Conservation (phyloP, 1,284 basidiomycete genomes). For the Rhodofomes roseus region DNA sequence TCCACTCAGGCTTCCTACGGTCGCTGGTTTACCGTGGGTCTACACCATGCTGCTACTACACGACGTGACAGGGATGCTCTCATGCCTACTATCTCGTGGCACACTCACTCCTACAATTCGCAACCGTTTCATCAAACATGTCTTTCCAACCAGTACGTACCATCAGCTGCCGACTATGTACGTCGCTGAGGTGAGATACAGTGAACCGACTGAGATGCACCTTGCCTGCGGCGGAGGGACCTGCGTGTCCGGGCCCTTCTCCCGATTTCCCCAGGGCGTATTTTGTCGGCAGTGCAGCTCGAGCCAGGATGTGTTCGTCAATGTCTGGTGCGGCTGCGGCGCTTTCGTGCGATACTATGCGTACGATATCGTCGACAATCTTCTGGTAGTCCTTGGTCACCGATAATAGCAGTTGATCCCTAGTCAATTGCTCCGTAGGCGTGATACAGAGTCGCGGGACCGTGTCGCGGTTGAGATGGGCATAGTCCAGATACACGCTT, state of each 20-base stretch:
- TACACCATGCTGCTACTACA: too few relatives aligned
- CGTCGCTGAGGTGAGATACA: background rate
- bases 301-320: slow-evolving; percentile 1
- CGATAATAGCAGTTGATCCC: slow-evolving; percentile 2
- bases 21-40: too few relatives aligned
- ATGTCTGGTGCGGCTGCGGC: background rate
- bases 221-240: background rate
- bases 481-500: slow-evolving; percentile 4
- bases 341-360: background rate
- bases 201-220: slow-evolving; percentile 3
- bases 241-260: background rate
- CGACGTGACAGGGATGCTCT: too few relatives aligned
- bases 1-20: too few relatives aligned
- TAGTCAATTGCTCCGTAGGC: slow-evolving; percentile 1
- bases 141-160: slow-evolving; percentile 4
- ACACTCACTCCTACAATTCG: background rate
- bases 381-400: slow-evolving; percentile 3
- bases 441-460: slow-evolving; percentile 4
- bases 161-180: background rate
- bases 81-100: too few relatives aligned
- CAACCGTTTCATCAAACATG: background rate
- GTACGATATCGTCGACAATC: background rate
- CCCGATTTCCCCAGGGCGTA: background rate
- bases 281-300: background rate
- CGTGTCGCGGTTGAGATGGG: slow-evolving; percentile 5